A percentile compares a stretch with the other conserved stretches of the same genome.
phyloP scores from a whole-genome alignment of 78 protist species.

The Cyanophora paradoxa region DNA sequence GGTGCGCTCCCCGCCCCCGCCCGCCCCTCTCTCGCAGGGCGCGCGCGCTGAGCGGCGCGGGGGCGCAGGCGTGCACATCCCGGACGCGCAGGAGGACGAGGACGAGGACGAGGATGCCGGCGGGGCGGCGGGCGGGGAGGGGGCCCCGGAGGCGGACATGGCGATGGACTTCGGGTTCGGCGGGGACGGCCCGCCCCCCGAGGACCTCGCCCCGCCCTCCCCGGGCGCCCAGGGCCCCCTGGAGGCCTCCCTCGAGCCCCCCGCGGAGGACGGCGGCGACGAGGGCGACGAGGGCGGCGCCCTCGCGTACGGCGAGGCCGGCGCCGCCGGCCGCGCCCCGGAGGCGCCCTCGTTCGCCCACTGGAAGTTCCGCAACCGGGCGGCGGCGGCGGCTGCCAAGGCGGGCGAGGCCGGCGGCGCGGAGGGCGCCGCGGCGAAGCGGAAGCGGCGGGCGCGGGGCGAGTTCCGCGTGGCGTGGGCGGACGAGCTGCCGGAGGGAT shows the following conservation, averaged over 20 bases:
- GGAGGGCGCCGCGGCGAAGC: background rate
- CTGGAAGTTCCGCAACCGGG: constrained; percentile 4
- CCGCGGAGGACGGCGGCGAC: no score
- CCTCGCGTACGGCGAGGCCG: no score
- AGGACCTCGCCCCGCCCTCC: no score
- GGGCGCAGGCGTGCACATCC: background rate
- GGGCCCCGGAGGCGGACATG: no score
- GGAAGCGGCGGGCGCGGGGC: background rate
- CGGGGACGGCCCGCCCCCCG: no score
- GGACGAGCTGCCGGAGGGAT: background rate
- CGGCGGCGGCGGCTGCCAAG: background rate
- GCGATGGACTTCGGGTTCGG: no score
- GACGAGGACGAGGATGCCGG: background rate
- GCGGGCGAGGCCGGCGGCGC: background rate
- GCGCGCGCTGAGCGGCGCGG: background rate
- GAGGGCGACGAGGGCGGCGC: no score
- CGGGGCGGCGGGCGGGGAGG: background rate
- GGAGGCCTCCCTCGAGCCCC: no score
- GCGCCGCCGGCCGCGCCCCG: no score
- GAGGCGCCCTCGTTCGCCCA: no score
- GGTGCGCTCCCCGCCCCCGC: background rate
- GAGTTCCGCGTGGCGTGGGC: background rate
- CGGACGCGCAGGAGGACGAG: background rate
- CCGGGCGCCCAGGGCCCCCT: no score
- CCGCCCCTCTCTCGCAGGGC: background rate